Conservation (phyloP, 2,329 filamentous ascomycete species). For the Leptographium galeiforme region DNA sequence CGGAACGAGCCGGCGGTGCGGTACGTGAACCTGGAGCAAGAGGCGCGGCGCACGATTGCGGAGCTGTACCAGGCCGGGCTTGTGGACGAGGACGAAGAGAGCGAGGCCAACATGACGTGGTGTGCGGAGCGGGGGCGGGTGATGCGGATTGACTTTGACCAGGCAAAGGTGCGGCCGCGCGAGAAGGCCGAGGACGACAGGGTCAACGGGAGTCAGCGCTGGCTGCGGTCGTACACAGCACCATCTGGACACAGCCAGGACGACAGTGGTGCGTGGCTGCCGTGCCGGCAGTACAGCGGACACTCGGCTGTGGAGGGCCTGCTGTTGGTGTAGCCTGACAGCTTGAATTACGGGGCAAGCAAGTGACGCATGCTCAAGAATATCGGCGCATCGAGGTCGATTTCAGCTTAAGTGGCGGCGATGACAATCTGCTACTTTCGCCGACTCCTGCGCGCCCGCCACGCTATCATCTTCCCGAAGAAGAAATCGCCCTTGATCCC, state of each 20-base stretch:
- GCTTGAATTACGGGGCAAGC: conserved; percentile 33
- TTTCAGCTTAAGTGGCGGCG: conserved; percentile 15
- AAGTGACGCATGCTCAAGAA: conserved; percentile 33
- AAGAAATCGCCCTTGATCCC: conserved; percentile 51
- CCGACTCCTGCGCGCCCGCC: conserved; percentile 21
- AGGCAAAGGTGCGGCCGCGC: background rate
- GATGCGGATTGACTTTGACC: conserved; percentile 5
- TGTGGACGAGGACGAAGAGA: conserved; percentile 2
- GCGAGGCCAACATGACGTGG: conserved; percentile 6
- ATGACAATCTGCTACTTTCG: background rate
- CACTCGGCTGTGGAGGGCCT: background rate
- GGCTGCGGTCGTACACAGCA: background rate
- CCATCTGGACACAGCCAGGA: background rate
- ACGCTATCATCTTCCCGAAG: conserved; percentile 45
- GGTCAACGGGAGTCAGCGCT: background rate
- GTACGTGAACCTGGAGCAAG: background rate
- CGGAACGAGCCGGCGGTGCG: background rate
- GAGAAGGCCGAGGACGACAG: background rate
- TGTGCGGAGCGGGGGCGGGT: conserved; percentile 4
- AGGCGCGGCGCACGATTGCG: conserved; percentile 4
- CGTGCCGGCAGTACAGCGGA: background rate
- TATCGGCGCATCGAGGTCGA: conserved; percentile 31
- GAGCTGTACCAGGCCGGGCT: conserved; percentile 3
- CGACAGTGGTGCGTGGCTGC: background rate
- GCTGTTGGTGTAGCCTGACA: background rate